Base-by-base conservation (phyloP, 73 alveolate genomes). In the Paramecium biaurelia region DNA sequence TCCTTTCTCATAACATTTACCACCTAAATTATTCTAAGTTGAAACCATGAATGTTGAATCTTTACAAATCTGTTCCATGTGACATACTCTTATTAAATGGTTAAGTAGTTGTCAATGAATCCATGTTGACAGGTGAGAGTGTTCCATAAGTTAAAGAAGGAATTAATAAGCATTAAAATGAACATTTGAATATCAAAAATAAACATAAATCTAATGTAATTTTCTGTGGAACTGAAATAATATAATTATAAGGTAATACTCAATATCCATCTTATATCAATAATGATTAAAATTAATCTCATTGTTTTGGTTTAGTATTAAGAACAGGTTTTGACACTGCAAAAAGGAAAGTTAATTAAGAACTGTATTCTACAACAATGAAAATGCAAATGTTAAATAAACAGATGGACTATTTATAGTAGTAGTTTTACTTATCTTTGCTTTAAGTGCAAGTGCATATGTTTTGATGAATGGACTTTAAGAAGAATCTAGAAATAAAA, bases 81-180 rank as follows among this genome's bases (percentile, higher is more conserved):
- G 99, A 97, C 85, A 87, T 53, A 4, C 68, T 97, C 24, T 89
- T 97, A 53, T 85, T 97, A 49, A 90, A 96, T 95, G 99, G 99
- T 42, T 92, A 96, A 35, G 97, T 95, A 37, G 97, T 98, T 37
- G 99, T 97, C 10, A 97, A 98, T 92, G 99, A 98, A 87, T 84
- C 99, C 32, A 97, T 98, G 94, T 95, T 98, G 10, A 98, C 99
- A 2, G 99, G 99, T 72, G 99, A 96, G 85, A 95, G 98, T 76
- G 98, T 97, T 26, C 99, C 99, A 23, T 95, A 86, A 93, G 95
- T 82, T 89, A 72, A 57, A 98, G 94, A 98, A 94, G 92, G 96
- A 94, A 47, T 94, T 95, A 97, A 96, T 98, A 85, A 96, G 97
- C 30, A 86, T 95, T 93, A 85, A 96, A 94, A 95, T 70, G 98